These are phyloP conservation scores for Boletus insuetus DNA, from an alignment of 768 basidiomycete genomes.

Conservation along the genomic window DNA sequence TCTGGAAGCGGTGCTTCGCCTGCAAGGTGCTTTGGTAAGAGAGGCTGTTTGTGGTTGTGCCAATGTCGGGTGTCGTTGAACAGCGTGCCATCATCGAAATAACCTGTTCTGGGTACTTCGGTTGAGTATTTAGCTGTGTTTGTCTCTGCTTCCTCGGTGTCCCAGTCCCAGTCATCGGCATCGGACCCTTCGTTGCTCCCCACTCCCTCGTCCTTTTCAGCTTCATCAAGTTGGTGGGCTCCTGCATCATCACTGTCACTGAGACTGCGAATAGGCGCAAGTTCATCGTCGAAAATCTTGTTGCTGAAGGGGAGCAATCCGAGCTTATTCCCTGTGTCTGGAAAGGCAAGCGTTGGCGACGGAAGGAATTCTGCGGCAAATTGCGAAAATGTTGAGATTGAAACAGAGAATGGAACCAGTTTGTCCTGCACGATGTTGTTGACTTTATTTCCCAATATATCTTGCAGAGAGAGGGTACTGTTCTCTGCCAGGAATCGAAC, in stretches of 20 bases:
- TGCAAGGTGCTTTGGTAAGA: conserved; percentile 55
- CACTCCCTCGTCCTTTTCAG: conserved; percentile 17
- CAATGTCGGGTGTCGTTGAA: conserved; percentile 58
- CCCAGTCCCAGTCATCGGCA: too few species aligned
- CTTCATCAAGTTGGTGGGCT: conserved; percentile 3
- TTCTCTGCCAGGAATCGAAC: conserved; percentile 36
- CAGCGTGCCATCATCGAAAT: conserved; percentile 39
- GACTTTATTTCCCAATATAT: conserved; percentile 31
- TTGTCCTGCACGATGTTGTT: conserved; percentile 20
- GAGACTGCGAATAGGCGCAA: conserved; percentile 33
- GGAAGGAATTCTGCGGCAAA: conserved; percentile 23
- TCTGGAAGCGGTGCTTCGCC: conserved; percentile 37
- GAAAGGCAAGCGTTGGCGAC: background rate
- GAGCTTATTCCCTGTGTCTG: background rate
- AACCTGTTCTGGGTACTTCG: conserved; percentile 5
- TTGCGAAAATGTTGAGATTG: conserved; percentile 17
- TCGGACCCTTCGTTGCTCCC: conserved; percentile 14
- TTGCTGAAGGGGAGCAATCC: conserved; percentile 41
- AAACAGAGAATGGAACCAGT: conserved; percentile 19
- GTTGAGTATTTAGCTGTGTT: background rate
- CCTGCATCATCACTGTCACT: background rate
- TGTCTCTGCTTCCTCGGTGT: background rate
- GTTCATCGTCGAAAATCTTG: conserved; percentile 40
- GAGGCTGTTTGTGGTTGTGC: conserved; percentile 48
- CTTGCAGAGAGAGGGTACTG: conserved; percentile 13